A percentile compares a stretch with the other conserved stretches of the same genome.
phyloP scores from a whole-genome alignment of 345 rosid genomes.

The Heritiera littoralis region DNA sequence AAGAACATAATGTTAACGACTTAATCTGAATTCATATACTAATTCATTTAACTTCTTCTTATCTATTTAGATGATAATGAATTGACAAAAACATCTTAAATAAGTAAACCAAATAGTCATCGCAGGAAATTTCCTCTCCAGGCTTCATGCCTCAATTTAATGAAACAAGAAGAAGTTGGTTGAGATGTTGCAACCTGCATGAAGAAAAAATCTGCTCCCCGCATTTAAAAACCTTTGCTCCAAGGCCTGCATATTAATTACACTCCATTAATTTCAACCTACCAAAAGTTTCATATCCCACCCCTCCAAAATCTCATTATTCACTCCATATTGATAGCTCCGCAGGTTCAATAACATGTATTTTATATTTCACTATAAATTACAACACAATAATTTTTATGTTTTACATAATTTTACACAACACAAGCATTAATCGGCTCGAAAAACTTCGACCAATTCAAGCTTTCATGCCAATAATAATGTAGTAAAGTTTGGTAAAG shows the following conservation, averaged over 20 bases:
- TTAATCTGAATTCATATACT: no score
- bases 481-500: not conserved
- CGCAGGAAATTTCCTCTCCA: not conserved
- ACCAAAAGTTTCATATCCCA: not conserved
- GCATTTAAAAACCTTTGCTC: not conserved
- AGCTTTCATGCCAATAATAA: not conserved
- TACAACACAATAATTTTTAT: no score
- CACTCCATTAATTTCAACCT: conserved; percentile 17
- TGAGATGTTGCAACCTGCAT: conserved; percentile 11
- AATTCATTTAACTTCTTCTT: no score
- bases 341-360: not conserved
- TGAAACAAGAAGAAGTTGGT: not conserved
- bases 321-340: not conserved
- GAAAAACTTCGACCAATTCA: no score
- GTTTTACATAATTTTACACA: no score
- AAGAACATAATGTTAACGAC: no score
- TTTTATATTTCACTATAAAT: no score
- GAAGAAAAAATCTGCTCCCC: not conserved
- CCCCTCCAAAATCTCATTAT: not conserved
- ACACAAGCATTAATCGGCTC: no score
- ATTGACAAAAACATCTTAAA: not conserved
- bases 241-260: not conserved
- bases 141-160: not conserved
- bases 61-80: no score
- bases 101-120: not conserved